Conservation (phyloP, 805 yeast species). For the Ogataea paradorogensis region DNA sequence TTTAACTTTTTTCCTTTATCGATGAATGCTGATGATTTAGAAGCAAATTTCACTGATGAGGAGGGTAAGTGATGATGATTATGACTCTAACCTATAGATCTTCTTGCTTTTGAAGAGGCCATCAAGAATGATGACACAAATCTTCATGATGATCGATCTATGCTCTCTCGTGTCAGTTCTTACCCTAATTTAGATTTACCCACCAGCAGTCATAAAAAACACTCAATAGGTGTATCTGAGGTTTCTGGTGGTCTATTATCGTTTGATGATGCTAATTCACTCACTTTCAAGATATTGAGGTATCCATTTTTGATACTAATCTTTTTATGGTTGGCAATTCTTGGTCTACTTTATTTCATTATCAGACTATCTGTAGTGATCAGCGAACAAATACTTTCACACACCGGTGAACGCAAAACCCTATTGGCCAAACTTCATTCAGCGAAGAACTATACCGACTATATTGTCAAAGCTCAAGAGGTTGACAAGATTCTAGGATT, state of each 20-base stretch:
- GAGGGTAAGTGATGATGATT: conserved; percentile 8
- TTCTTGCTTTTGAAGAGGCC: conserved; percentile 38
- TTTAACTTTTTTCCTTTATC: background rate
- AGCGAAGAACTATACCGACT: conserved; percentile 55
- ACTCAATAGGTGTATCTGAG: background rate
- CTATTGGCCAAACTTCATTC: conserved; percentile 48
- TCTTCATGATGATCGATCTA: conserved; percentile 5
- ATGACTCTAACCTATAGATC: conserved; percentile 15
- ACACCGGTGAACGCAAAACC: conserved; percentile 55
- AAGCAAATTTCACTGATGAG: conserved; percentile 26
- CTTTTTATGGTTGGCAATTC: conserved; percentile 49
- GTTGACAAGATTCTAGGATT: conserved; percentile 57
- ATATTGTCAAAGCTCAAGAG: conserved; percentile 55
- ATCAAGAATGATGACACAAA: conserved; percentile 31
- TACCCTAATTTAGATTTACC: conserved; percentile 12
- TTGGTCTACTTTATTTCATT: conserved; percentile 47
- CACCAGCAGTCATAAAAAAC: conserved; percentile 13
- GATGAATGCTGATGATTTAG: conserved; percentile 21
- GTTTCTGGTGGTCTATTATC: background rate
- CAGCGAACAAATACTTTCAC: conserved; percentile 56
- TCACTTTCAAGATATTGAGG: conserved; percentile 48
- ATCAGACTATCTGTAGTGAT: conserved; percentile 61
- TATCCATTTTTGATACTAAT: conserved; percentile 63
- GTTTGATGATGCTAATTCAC: conserved; percentile 21
- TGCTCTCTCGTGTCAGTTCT: conserved; percentile 14